These are phyloP conservation scores for Cyberlindnera mrakii DNA, from an alignment of 805 yeast species.

Conservation along the genomic window DNA sequence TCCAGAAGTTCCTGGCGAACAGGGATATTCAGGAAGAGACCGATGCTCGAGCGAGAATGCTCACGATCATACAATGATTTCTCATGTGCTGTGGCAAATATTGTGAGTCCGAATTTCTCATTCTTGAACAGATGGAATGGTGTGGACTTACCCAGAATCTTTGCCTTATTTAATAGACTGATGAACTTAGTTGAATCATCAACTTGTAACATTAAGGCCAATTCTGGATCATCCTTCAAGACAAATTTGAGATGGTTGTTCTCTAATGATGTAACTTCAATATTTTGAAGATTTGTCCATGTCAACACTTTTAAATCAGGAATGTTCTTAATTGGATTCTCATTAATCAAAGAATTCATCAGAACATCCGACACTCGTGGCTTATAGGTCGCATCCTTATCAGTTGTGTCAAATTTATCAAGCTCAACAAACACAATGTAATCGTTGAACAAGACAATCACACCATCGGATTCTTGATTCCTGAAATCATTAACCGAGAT, in stretches of 20 bases:
- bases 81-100: conserved; percentile 72
- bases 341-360: conserved; percentile 87
- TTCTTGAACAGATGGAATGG: conserved; percentile 82
- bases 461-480: conserved; percentile 36
- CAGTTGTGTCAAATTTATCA: conserved; percentile 20
- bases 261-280: conserved; percentile 40
- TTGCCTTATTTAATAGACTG: conserved; percentile 59
- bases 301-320: conserved; percentile 65
- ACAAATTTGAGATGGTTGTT: conserved; percentile 26
- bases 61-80: conserved; percentile 44
- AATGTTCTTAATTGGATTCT: conserved; percentile 63
- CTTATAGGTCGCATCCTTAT: conserved; percentile 20
- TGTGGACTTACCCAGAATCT: conserved; percentile 67
- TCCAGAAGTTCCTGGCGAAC: conserved; percentile 33
- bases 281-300: conserved; percentile 59
- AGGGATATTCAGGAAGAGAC: conserved; percentile 57
- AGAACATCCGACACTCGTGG: conserved; percentile 73
- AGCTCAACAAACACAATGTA: conserved; percentile 60
- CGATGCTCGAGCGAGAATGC: conserved; percentile 53
- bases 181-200: conserved; percentile 36
- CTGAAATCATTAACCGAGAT: conserved; percentile 62
- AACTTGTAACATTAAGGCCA: conserved; percentile 20
- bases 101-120: conserved; percentile 29
- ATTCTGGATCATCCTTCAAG: conserved; percentile 18
- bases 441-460: conserved; percentile 78